Evolutionary conservation across 2,329 filamentous ascomycete species (phyloP).

Genomic region (Epichloe sp.): DNA sequence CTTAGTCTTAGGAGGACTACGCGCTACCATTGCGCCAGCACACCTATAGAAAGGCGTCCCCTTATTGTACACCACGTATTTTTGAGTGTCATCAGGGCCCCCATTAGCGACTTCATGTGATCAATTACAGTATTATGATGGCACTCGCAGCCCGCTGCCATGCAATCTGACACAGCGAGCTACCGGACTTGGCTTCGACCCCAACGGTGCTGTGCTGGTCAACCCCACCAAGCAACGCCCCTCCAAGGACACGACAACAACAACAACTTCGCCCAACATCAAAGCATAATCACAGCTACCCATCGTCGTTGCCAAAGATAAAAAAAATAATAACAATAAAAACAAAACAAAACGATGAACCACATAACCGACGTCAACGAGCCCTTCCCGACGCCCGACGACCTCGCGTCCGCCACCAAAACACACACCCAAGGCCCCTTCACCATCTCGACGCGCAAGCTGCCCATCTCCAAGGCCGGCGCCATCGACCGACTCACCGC

Average conservation of each 20-base stretch:
- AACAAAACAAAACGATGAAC: slow-evolving; percentile 18
- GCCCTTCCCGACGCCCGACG: slow-evolving; percentile 38
- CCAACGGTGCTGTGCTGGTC: no score
- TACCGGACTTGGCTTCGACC: no score
- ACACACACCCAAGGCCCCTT: slow-evolving; percentile 51
- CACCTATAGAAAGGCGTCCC: not conserved
- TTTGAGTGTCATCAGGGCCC: not conserved
- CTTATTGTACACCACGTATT: not conserved
- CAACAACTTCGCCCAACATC: no score
- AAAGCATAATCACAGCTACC: no score
- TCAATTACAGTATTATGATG: no score
- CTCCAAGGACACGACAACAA: no score
- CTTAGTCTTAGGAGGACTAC: slow-evolving; percentile 7
- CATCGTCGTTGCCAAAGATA: no score
- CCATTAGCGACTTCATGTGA: no score
- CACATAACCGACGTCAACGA: slow-evolving; percentile 32
- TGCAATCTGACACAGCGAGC: no score
- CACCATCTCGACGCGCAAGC: slow-evolving; percentile 70
- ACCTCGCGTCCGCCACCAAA: slow-evolving; percentile 40
- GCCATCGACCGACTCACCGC: slow-evolving; percentile 78
- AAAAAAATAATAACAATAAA: not conserved
- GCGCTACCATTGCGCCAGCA: slow-evolving; percentile 6
- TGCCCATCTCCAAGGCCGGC: slow-evolving; percentile 84
- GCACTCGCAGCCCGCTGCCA: no score
- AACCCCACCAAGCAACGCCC: no score